These are phyloP conservation scores for Xylaria flabelliformis DNA, from an alignment of 495 filamentous ascomycete species.

Conservation along the genomic window DNA sequence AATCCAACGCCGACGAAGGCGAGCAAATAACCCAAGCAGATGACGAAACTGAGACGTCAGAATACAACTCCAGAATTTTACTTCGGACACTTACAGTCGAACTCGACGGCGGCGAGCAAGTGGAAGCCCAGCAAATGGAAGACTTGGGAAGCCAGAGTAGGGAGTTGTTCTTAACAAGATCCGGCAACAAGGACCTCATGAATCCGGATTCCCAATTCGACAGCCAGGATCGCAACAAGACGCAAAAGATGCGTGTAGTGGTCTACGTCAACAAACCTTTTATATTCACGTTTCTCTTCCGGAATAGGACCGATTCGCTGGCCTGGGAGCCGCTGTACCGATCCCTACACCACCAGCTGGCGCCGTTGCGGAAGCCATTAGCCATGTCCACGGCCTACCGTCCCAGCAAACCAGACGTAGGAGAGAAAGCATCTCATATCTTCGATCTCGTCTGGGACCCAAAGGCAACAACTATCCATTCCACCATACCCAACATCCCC, in stretches of 20 bases:
- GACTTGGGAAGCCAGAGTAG: slow-evolving; percentile 53
- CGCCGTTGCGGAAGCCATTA: slow-evolving; percentile 76
- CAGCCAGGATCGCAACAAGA: slow-evolving; percentile 58
- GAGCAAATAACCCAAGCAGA: slow-evolving; percentile 37
- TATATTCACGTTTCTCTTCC: slow-evolving; percentile 89
- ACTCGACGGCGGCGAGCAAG: slow-evolving; percentile 47
- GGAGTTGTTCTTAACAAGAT: slow-evolving; percentile 33
- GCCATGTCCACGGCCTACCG: slow-evolving; percentile 66
- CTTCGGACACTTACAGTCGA: slow-evolving; percentile 59
- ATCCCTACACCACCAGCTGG: slow-evolving; percentile 80
- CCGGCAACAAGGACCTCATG: slow-evolving; percentile 28
- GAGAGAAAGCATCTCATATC: slow-evolving; percentile 58
- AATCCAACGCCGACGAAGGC: slow-evolving; percentile 35
- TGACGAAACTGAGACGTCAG: slow-evolving; percentile 34
- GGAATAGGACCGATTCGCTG: slow-evolving; percentile 69
- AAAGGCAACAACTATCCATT: slow-evolving; percentile 73
- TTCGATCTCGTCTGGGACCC: slow-evolving; percentile 91
- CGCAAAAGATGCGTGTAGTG: slow-evolving; percentile 69
- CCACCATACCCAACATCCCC: slow-evolving; percentile 91
- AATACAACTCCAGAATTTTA: slow-evolving; percentile 49
- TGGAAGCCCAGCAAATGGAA: slow-evolving; percentile 47
- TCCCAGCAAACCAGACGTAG: slow-evolving; percentile 51
- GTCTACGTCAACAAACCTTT: slow-evolving; percentile 81
- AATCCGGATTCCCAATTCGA: slow-evolving; percentile 42
- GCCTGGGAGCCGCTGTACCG: slow-evolving; percentile 75